A percentile compares a stretch with the other conserved stretches of the same genome.
phyloP scores from a whole-genome alignment of 2,329 filamentous ascomycete species.

The Beauveria sp. region DNA sequence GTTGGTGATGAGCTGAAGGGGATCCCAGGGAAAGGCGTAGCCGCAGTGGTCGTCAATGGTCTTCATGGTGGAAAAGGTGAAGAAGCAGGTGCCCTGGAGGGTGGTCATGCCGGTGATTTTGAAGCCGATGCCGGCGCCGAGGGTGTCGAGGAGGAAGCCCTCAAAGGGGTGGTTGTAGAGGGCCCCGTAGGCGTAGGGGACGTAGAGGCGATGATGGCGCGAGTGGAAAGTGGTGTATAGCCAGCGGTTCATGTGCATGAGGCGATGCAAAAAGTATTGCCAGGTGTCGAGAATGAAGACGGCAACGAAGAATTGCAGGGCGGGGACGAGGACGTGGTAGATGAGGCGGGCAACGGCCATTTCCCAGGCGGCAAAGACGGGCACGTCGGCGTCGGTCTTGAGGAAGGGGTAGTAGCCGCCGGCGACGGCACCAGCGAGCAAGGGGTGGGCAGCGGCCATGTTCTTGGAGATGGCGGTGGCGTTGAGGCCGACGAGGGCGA shows the following conservation, averaged over 20 bases:
- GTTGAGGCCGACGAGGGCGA: constrained; percentile 70
- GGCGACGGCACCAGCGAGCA: constrained; percentile 65
- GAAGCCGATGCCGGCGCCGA: constrained; percentile 78
- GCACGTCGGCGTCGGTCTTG: constrained; percentile 52
- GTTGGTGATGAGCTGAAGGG: constrained; percentile 80
- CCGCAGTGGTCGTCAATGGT: constrained; percentile 97
- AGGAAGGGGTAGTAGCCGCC: constrained; percentile 76
- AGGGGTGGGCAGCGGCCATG: constrained; percentile 61
- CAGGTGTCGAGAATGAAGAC: constrained; percentile 82
- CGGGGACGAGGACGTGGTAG: constrained; percentile 72
- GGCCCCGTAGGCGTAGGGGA: constrained; percentile 93
- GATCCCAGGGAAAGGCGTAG: constrained; percentile 92
- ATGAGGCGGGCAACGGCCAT: constrained; percentile 63
- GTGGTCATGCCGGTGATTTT: constrained; percentile 74
- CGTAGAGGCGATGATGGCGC: constrained; percentile 91
- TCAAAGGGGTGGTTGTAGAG: constrained; percentile 96
- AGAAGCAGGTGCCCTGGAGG: constrained; percentile 83
- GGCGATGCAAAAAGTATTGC: constrained; percentile 95
- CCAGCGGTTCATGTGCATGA: constrained; percentile 97
- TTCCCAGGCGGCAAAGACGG: constrained; percentile 81
- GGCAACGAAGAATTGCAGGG: constrained; percentile 67
- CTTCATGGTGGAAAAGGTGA: constrained; percentile 83
- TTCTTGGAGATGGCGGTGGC: constrained; percentile 67
- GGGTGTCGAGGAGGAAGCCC: constrained; percentile 86
- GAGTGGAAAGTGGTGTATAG: constrained; percentile 92